Evolutionary conservation across 768 basidiomycete genomes (phyloP).

Genomic region (Russula brevipes): DNA sequence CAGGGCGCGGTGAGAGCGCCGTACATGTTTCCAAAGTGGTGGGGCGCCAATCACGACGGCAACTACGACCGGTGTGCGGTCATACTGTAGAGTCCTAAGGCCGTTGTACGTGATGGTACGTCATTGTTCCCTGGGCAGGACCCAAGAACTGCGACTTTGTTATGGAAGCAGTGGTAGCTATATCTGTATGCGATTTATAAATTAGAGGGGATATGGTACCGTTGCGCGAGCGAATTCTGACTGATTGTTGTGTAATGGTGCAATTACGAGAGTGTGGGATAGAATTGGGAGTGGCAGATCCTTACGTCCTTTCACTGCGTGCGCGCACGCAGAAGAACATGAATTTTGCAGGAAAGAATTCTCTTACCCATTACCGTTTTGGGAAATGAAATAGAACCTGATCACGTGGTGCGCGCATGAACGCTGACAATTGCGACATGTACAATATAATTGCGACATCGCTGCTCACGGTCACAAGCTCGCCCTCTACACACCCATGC

Average conservation of each 20-base stretch:
- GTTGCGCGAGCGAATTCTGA: too few species aligned
- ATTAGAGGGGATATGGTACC: too few species aligned
- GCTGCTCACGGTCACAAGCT: slow-evolving; percentile 5
- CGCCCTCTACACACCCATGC: background rate
- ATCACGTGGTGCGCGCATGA: background rate
- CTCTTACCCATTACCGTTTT: background rate
- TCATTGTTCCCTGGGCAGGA: background rate
- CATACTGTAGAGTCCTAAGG: background rate
- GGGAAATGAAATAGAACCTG: background rate
- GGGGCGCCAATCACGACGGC: slow-evolving; percentile 50
- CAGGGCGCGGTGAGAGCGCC: slow-evolving; percentile 47
- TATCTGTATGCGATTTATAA: too few species aligned
- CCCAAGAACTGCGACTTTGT: background rate
- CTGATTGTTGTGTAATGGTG: too few species aligned
- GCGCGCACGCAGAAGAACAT: too few species aligned
- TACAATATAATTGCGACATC: slow-evolving; percentile 11
- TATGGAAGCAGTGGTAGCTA: background rate
- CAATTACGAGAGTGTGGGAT: too few species aligned
- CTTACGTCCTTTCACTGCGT: too few species aligned
- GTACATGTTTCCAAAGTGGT: slow-evolving; percentile 51
- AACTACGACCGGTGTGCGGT: slow-evolving; percentile 31
- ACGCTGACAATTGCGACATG: background rate
- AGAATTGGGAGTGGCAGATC: too few species aligned
- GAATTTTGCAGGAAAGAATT: too few species aligned
- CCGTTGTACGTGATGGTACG: background rate